Conservation (phyloP, 805 yeast genomes). For the Starmerella cellae region DNA sequence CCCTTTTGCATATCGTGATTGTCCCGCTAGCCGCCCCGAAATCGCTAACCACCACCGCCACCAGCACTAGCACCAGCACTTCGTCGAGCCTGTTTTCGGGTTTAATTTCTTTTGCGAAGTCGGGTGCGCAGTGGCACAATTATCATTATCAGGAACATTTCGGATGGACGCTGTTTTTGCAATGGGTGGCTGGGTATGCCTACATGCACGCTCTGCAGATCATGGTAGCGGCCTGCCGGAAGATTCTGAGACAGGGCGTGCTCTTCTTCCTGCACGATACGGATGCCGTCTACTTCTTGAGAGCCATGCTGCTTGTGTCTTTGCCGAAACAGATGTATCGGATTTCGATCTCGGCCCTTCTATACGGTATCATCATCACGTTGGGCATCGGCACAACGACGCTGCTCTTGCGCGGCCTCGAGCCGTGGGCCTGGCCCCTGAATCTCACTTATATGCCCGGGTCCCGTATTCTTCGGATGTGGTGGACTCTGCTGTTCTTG, state of each 20-base stretch:
- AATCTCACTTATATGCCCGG: conserved; percentile 20
- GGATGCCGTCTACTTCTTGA: conserved; percentile 81
- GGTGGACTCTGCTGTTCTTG: conserved; percentile 9
- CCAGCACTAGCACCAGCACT: background rate
- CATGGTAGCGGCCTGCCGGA: conserved; percentile 72
- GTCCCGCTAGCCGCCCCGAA: background rate
- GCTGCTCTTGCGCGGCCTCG: conserved; percentile 32
- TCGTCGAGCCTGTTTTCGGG: background rate
- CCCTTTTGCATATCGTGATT: conserved; percentile 50
- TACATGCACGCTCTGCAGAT: conserved; percentile 83
- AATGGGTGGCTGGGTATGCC: conserved; percentile 65
- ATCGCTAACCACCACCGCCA: too few relatives aligned
- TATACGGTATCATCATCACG: conserved; percentile 41
- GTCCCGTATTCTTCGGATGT: conserved; percentile 6
- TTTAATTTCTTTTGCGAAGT: background rate
- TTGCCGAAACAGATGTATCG: conserved; percentile 59
- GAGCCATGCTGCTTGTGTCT: conserved; percentile 74
- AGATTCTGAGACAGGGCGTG: conserved; percentile 74
- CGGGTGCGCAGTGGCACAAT: background rate
- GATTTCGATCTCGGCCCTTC: conserved; percentile 45
- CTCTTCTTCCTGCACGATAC: conserved; percentile 85
- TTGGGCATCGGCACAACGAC: conserved; percentile 62
- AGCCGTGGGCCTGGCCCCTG: conserved; percentile 22
- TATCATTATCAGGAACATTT: background rate
- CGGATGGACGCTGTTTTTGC: conserved; percentile 21